Evolutionary conservation across 345 rosid species (phyloP).

Genomic region (Salix brachista): DNA sequence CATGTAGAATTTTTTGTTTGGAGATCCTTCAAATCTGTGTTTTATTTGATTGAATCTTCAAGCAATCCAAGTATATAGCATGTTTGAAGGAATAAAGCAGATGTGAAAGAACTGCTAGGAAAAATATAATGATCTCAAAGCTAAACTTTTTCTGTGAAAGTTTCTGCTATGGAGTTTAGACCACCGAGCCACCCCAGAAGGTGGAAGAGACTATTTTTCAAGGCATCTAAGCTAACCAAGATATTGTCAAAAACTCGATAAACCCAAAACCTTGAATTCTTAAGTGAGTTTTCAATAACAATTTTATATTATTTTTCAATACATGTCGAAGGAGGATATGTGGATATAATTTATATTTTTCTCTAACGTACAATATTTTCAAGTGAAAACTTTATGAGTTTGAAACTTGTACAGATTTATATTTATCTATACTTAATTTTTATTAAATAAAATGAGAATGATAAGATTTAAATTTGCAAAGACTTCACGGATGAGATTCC

Average conservation of each 20-base stretch:
- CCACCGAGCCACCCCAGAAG: not conserved
- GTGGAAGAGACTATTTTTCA: not conserved
- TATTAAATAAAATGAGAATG: too few species aligned
- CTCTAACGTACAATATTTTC: too few species aligned
- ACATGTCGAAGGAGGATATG: not conserved
- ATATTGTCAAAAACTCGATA: too few species aligned
- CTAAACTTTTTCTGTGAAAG: not conserved
- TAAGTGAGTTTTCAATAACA: too few species aligned
- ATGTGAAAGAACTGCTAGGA: not conserved
- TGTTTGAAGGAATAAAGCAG: not conserved
- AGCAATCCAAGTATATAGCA: not conserved
- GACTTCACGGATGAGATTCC: too few species aligned
- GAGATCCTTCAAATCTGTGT: not conserved
- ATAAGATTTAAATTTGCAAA: too few species aligned
- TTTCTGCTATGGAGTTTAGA: not conserved
- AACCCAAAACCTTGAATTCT: too few species aligned
- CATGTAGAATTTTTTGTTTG: not conserved
- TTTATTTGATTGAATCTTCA: not conserved
- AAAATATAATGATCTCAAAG: not conserved
- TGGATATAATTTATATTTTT: too few species aligned
- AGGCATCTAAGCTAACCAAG: not conserved
- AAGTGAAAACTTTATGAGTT: too few species aligned
- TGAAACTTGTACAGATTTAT: too few species aligned
- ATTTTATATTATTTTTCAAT: too few species aligned
- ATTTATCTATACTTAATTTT: too few species aligned